Base-by-base conservation (phyloP, 345 rosid species). In the Melastoma malabathricum region DNA sequence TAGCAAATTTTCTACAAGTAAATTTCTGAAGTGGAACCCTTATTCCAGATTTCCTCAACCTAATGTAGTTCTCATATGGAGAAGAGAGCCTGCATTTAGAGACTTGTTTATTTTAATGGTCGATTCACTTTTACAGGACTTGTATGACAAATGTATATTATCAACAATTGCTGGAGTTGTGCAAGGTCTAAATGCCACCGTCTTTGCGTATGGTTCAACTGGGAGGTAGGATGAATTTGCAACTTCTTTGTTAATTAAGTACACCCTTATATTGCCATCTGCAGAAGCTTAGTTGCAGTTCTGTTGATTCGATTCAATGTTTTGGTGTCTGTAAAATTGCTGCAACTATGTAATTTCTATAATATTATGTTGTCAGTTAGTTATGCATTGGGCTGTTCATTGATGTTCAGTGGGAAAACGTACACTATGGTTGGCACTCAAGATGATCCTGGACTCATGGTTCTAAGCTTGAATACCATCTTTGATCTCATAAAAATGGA, bases 381-480 rank as follows among this genome's bases (percentile, higher is more conserved):
- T 31, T 9, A 9, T 31, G 10, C 38, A 31, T 31, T 31, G 2
- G 10, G 38, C 49, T 29, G 12, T 17, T 25, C 15, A 51, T 38
- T 8, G 61, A 15, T 54, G 58, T 43, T 38, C 80, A 90, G 98
- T 44, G 98, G 96, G 31, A 90, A 90, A 70, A 90, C 98, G 41
- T 78, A 86, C 68, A 83, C 98, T 18, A 90, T 90, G 96, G 96
- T 90, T 65, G 98, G 98, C 64, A 78, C 77, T 31, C 61, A 59
- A 57, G 70, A 71, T 64, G 98, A 90, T 64, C 98, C 98, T 50
- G 98, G 98, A 61, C 83, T 90, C 61, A 90, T 90, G 98, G 92
- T 90, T 75, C 92, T 90, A 57, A 82, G 98, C 62, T 63, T 86
- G 78, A 69, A 84, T 63, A 82, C 89, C 8, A 69, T 90, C n/a